phyloP scores from a whole-genome alignment of 768 basidiomycete genomes.

The Boletus pseudo-olivaceus region DNA sequence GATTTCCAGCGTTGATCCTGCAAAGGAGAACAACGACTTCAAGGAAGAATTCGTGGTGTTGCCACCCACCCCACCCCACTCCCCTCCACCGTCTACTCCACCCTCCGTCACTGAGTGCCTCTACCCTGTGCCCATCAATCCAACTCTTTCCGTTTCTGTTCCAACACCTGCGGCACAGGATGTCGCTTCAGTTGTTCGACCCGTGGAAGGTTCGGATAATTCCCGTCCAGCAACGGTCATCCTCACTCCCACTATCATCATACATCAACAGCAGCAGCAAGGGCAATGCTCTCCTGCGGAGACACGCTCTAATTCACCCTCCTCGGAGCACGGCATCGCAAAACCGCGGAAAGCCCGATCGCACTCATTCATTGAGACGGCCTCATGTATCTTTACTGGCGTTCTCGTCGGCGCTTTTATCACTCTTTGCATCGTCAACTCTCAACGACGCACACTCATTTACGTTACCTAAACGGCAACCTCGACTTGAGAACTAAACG shows the following conservation, averaged over 20 bases:
- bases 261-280: slow-evolving; percentile 22
- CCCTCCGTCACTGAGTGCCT: slow-evolving; percentile 18
- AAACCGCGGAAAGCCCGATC: slow-evolving; percentile 19
- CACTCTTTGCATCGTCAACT: slow-evolving; percentile 47
- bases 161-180: slow-evolving; percentile 4
- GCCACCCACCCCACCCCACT: slow-evolving; percentile 20
- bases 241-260: slow-evolving; percentile 26
- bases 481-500: neutral
- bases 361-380: slow-evolving; percentile 32
- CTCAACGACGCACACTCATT: slow-evolving; percentile 46
- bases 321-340: slow-evolving; percentile 1
- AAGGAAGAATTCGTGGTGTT: slow-evolving; percentile 10
- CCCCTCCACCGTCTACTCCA: slow-evolving; percentile 19
- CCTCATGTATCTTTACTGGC: slow-evolving; percentile 52
- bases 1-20: slow-evolving; percentile 20
- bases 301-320: slow-evolving; percentile 9
- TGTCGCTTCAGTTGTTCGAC: neutral
- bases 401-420: slow-evolving; percentile 58
- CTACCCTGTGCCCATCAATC: slow-evolving; percentile 1
- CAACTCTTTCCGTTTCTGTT: neutral
- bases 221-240: slow-evolving; percentile 15
- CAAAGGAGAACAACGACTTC: slow-evolving; percentile 15
- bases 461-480: slow-evolving; percentile 29
- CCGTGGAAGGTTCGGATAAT: slow-evolving; percentile 1
- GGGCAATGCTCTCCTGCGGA: slow-evolving; percentile 14